Evolutionary conservation across 768 basidiomycete genomes (phyloP).

Genomic region (Agrocybe praecox): DNA sequence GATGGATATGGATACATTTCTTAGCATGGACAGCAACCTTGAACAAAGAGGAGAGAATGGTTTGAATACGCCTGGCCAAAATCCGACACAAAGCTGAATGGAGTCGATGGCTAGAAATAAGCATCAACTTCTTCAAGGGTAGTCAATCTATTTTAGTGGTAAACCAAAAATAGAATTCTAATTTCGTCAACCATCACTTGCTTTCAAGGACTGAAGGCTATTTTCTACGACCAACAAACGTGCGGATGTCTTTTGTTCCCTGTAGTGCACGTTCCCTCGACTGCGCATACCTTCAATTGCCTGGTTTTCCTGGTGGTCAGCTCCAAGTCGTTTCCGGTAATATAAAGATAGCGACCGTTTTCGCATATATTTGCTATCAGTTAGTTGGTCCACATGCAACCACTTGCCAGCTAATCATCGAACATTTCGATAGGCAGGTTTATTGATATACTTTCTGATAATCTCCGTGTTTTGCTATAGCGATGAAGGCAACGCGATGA

Average conservation of each 20-base stretch:
- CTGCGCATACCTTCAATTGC: not conserved
- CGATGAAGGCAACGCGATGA: not conserved
- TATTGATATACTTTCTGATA: not conserved
- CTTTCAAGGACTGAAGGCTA: not conserved
- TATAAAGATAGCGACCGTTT: constrained; percentile 3
- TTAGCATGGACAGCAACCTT: constrained; percentile 39
- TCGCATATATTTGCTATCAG: constrained; percentile 19
- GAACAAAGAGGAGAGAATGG: constrained; percentile 8
- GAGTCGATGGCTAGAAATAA: not conserved
- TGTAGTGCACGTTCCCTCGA: not conserved
- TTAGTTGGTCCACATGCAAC: constrained; percentile 12
- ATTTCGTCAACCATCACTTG: not conserved
- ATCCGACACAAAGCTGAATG: not conserved
- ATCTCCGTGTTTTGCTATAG: not conserved
- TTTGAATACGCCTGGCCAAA: not conserved
- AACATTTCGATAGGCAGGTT: not conserved
- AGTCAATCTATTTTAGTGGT: not conserved
- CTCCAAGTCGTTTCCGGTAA: not conserved
- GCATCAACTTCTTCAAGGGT: no score
- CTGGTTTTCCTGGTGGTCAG: no score
- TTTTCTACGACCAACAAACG: not conserved
- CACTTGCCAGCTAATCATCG: constrained; percentile 3
- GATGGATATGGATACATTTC: constrained; percentile 57
- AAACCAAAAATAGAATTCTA: not conserved
- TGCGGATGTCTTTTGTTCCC: not conserved